Evolutionary conservation across 768 basidiomycete genomes (phyloP).

Genomic region (Auricularia sp.): DNA sequence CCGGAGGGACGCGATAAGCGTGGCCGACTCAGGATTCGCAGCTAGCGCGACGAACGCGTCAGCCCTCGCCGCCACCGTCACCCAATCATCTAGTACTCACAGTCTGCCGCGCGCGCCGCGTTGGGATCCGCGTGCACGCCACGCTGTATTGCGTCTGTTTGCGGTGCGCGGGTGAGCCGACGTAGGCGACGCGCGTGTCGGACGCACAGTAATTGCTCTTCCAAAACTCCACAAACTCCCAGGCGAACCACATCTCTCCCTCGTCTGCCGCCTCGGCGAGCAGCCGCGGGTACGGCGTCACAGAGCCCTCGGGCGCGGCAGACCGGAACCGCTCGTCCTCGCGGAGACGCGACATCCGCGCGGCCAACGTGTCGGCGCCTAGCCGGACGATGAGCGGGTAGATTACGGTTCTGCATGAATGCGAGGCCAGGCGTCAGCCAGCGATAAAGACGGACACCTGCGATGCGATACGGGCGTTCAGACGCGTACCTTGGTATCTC

Average conservation of each 20-base stretch:
- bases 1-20: slow-evolving; percentile 75
- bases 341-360: slow-evolving; percentile 74
- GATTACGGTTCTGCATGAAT: slow-evolving; percentile 57
- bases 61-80: neutral
- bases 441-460: no score
- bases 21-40: slow-evolving; percentile 55
- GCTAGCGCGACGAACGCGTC: neutral
- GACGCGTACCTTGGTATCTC: slow-evolving; percentile 73
- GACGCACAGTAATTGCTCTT: slow-evolving; percentile 87
- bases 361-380: slow-evolving; percentile 79
- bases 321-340: slow-evolving; percentile 91
- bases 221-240: slow-evolving; percentile 97
- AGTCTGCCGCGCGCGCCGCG: slow-evolving; percentile 47
- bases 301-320: slow-evolving; percentile 74
- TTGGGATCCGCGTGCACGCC: slow-evolving; percentile 63
- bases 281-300: slow-evolving; percentile 28
- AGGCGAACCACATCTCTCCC: slow-evolving; percentile 94
- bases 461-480: slow-evolving; percentile 13
- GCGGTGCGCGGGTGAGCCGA: neutral
- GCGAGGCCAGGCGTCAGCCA: neutral
- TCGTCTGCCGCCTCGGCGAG: slow-evolving; percentile 39
- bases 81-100: slow-evolving; percentile 27
- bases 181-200: neutral
- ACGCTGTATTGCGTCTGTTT: slow-evolving; percentile 63
- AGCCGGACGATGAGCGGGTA: slow-evolving; percentile 85